These are phyloP conservation scores for Emergomyces pasteurianus DNA, from an alignment of 2,329 filamentous ascomycete genomes.

Conservation along the genomic window DNA sequence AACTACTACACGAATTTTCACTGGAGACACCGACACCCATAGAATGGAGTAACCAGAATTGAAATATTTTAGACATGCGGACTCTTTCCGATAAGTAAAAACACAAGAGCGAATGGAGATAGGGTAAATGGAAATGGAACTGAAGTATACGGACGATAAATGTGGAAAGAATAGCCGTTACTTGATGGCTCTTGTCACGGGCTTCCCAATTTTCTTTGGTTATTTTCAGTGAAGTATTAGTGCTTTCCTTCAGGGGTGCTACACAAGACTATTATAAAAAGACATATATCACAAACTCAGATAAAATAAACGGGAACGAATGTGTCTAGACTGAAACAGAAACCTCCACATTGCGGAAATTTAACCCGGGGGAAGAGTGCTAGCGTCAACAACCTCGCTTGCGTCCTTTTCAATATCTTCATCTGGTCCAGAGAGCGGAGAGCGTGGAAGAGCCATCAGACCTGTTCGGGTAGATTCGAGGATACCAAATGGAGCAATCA, in stretches of 20 bases:
- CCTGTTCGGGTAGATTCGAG: slow-evolving; percentile 91
- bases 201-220: neutral
- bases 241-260: neutral
- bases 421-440: slow-evolving; percentile 64
- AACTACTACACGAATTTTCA: neutral
- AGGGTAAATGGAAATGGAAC: neutral
- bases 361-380: slow-evolving; percentile 84
- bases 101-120: neutral
- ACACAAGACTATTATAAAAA: neutral
- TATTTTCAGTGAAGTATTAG: neutral
- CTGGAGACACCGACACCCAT: neutral
- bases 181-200: neutral
- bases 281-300: neutral
- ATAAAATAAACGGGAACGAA: neutral
- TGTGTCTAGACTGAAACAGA: neutral
- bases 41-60: neutral
- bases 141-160: neutral
- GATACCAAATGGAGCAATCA: slow-evolving; percentile 88
- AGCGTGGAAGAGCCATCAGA: slow-evolving; percentile 91
- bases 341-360: neutral
- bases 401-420: slow-evolving; percentile 76
- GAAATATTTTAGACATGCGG: neutral
- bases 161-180: neutral
- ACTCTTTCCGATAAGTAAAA: neutral
- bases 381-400: slow-evolving; percentile 87